A percentile compares a stretch with the other conserved stretches of the same genome.
Conservation (phyloP, 2,329 filamentous ascomycete species). For the Pseudocercospora cruenta region DNA sequence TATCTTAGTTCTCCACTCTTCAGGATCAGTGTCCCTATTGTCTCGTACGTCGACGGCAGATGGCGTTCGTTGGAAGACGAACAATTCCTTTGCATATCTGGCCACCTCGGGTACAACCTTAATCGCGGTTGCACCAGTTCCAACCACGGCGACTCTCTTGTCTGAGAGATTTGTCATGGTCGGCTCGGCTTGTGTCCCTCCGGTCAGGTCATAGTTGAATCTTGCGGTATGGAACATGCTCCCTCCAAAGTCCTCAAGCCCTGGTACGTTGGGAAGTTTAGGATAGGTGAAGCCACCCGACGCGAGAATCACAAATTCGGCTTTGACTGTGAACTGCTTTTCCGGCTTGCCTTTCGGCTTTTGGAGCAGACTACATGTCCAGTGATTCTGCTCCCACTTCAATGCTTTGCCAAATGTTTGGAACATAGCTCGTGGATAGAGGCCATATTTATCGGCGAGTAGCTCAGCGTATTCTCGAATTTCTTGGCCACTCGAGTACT, state of each 20-base stretch:
- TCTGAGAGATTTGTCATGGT: constrained; percentile 41
- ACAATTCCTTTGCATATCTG: constrained; percentile 41
- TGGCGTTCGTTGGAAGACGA: constrained; percentile 50
- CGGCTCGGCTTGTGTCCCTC: constrained; percentile 39
- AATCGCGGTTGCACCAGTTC: constrained; percentile 47
- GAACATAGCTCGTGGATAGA: constrained; percentile 52
- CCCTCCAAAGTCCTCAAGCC: constrained; percentile 45
- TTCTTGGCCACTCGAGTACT: constrained; percentile 50
- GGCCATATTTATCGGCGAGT: constrained; percentile 50
- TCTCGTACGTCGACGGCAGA: constrained; percentile 40
- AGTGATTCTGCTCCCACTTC: constrained; percentile 47
- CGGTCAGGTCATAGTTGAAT: constrained; percentile 49
- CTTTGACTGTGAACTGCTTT: constrained; percentile 34
- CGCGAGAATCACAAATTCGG: constrained; percentile 46
- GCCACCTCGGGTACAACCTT: constrained; percentile 46
- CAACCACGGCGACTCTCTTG: constrained; percentile 48
- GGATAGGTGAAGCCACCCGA: constrained; percentile 48
- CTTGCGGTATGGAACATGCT: constrained; percentile 48
- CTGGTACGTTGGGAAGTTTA: constrained; percentile 50
- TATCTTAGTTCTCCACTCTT: constrained; percentile 44
- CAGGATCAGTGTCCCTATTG: constrained; percentile 46
- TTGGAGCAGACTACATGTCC: constrained; percentile 37
- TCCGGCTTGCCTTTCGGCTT: constrained; percentile 33
- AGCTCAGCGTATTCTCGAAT: constrained; percentile 51
- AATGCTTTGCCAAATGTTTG: constrained; percentile 47